A percentile compares a stretch with the other conserved stretches of the same genome.
These are phyloP conservation scores for Bryopsis sp. DNA, from an alignment of 139 green algal species.

Conservation along the genomic window DNA sequence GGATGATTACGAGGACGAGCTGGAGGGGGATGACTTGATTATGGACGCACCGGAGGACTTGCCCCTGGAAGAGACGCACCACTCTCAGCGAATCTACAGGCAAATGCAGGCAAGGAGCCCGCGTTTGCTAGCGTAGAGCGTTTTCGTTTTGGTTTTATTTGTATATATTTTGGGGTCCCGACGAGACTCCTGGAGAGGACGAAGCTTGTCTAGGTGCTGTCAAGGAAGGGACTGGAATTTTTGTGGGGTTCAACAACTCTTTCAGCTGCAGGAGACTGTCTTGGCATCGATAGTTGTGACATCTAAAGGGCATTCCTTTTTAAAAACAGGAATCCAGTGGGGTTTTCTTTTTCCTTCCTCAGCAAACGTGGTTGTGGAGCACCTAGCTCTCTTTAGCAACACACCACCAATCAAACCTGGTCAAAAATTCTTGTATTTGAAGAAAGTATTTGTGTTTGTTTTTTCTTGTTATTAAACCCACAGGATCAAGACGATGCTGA, in stretches of 20 bases:
- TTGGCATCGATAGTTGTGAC: neutral
- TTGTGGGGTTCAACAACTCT: neutral
- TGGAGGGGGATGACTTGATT: slow-evolving; percentile 60
- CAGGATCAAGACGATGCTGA: slow-evolving; percentile 20
- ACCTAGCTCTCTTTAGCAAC: neutral
- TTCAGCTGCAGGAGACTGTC: neutral
- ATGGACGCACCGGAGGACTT: slow-evolving; percentile 31
- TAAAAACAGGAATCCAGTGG: neutral
- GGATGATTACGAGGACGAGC: slow-evolving; percentile 64
- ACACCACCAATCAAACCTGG: neutral
- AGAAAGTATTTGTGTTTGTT: slow-evolving; percentile 13
- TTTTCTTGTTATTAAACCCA: too few species aligned
- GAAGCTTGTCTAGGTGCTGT: neutral
- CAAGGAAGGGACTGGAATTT: neutral
- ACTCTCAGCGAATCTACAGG: neutral
- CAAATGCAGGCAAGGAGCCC: neutral
- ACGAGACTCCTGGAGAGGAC: neutral
- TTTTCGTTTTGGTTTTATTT: neutral
- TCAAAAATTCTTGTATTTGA: neutral
- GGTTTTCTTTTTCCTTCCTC: slow-evolving; percentile 2
- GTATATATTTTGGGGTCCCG: neutral
- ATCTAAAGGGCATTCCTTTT: neutral
- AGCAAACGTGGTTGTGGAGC: neutral
- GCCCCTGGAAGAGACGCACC: neutral
- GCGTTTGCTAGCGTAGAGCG: neutral